Percentiles rank a stretch among this genome's conserved stretches.
These are phyloP conservation scores for Gautieria morchelliformis DNA, from an alignment of 768 basidiomycete species.

Conservation along the genomic window DNA sequence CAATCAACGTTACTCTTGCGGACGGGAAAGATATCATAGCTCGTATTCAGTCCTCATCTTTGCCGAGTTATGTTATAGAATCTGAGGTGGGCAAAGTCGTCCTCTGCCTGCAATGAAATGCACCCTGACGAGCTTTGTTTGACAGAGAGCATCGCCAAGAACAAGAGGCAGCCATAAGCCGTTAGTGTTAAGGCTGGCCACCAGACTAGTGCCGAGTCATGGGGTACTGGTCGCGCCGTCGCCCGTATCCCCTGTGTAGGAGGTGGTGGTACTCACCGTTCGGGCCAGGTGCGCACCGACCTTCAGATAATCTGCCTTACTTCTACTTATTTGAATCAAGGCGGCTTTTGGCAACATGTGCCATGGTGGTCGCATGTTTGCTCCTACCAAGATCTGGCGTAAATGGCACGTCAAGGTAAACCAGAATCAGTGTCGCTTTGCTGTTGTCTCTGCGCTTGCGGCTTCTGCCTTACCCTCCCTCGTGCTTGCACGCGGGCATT, in stretches of 20 bases:
- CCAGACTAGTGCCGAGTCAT: conserved; percentile 98
- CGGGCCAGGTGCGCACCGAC: conserved; percentile 65
- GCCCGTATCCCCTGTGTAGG: conserved; percentile 99
- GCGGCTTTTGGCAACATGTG: conserved; percentile 99
- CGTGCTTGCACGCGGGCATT: conserved; percentile 97
- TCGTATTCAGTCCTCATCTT: too few species aligned
- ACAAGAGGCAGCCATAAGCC: conserved; percentile 93
- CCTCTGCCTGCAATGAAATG: too few species aligned
- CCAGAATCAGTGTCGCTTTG: conserved; percentile 98
- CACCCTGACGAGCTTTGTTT: neutral
- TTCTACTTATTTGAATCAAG: conserved; percentile 25
- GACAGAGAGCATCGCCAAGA: conserved; percentile 94
- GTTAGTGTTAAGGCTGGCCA: conserved; percentile 98
- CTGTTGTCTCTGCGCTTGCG: conserved; percentile 93
- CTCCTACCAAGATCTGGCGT: conserved; percentile 98
- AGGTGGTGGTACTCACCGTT: conserved; percentile 96
- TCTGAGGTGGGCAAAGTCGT: too few species aligned
- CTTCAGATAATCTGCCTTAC: neutral
- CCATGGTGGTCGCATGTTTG: conserved; percentile 99
- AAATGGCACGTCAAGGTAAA: conserved; percentile 99
- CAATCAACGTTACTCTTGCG: too few species aligned
- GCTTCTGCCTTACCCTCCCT: conserved; percentile 97
- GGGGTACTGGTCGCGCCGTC: conserved; percentile 99
- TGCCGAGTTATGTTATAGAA: too few species aligned
- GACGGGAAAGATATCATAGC: too few species aligned